Conservation (phyloP, 2,329 filamentous ascomycete genomes). For the Paramyrothecium sp. region DNA sequence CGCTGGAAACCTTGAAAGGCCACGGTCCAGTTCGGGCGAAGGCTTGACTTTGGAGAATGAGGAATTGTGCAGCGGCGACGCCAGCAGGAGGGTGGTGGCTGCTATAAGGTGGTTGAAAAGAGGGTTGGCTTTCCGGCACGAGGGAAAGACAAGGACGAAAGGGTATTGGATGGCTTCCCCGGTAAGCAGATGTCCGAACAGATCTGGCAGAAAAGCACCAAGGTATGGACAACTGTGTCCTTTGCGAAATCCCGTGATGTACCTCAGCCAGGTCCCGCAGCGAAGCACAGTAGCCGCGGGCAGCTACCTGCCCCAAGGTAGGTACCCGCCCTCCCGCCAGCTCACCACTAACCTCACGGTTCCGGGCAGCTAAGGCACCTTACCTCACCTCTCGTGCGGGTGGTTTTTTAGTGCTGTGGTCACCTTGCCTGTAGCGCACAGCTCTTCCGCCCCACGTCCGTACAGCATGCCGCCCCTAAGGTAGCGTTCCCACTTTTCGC, state of each 20-base stretch:
- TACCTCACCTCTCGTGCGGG: slow-evolving; percentile 1
- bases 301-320: neutral
- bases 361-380: slow-evolving; percentile 15
- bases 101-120: neutral
- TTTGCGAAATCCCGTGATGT: slow-evolving; percentile 34
- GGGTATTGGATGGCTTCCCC: slow-evolving; percentile 10
- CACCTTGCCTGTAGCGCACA: too few relatives aligned
- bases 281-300: too few relatives aligned
- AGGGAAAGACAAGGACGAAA: neutral
- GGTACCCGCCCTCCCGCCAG: too few relatives aligned
- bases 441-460: too few relatives aligned
- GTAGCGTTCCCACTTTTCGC: slow-evolving; percentile 9
- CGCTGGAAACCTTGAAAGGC: too few relatives aligned
- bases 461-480: too few relatives aligned
- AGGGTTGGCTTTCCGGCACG: neutral
- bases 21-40: too few relatives aligned
- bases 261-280: slow-evolving; percentile 13
- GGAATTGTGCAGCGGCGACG: neutral
- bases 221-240: slow-evolving; percentile 32
- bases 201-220: neutral
- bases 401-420: too few relatives aligned
- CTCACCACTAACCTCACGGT: too few relatives aligned
- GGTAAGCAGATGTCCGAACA: slow-evolving; percentile 4
- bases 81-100: neutral
- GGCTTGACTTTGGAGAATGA: too few relatives aligned